Conservation (phyloP, 140 eudicot species). For the Oenanthe javanica region DNA sequence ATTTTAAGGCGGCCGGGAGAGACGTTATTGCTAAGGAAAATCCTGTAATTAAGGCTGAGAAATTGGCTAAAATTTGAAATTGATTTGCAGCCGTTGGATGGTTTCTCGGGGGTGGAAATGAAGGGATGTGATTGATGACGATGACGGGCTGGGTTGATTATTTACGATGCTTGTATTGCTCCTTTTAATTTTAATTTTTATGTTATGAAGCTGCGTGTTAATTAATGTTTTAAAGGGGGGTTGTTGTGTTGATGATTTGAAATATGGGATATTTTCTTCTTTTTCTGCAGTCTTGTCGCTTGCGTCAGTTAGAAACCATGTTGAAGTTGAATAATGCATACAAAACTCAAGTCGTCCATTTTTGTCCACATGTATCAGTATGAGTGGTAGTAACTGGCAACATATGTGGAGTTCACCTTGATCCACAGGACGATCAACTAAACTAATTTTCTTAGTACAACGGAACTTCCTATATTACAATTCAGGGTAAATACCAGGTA, state of each 20-base stretch:
- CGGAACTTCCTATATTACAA: too few species aligned
- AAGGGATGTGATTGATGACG: neutral
- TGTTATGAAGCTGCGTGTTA: too few species aligned
- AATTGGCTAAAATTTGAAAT: conserved; percentile 33
- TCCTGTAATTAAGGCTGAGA: conserved; percentile 43
- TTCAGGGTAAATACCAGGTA: too few species aligned
- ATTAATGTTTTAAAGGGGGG: neutral
- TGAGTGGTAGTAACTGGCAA: too few species aligned
- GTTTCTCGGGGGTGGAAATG: neutral
- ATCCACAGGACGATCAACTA: too few species aligned
- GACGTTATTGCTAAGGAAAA: conserved; percentile 40
- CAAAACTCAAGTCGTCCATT: neutral
- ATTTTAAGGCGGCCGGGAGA: conserved; percentile 42
- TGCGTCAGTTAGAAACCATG: neutral
- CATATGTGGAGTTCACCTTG: too few species aligned
- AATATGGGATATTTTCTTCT: neutral
- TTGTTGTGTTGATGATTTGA: neutral
- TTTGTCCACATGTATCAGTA: neutral
- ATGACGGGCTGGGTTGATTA: neutral
- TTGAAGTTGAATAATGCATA: neutral
- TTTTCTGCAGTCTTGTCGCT: neutral
- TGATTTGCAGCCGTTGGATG: conserved; percentile 4
- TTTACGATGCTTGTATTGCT: neutral
- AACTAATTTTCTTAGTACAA: too few species aligned
- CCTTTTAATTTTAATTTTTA: neutral